Evolutionary conservation across 768 basidiomycete species (phyloP).

Genomic region (Lepiota venenata): DNA sequence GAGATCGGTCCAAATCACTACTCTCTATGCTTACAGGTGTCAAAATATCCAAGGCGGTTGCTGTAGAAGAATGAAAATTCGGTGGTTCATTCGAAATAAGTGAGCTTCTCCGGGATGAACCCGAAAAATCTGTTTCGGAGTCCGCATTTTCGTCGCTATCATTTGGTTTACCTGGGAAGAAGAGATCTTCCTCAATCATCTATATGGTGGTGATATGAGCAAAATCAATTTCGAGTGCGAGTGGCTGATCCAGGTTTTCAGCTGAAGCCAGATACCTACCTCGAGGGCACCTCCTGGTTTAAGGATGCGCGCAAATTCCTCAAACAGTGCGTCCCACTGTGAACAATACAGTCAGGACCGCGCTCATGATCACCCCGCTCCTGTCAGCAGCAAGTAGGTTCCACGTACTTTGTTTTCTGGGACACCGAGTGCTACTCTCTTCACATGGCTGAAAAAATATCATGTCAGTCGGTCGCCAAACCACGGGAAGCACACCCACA

Average conservation of each 20-base stretch:
- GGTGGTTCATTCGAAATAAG: constrained; percentile 9
- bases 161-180: constrained; percentile 56
- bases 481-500: constrained; percentile 41
- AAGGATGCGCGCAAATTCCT: constrained; percentile 70
- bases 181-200: constrained; percentile 75
- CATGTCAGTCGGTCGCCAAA: neutral
- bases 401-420: constrained; percentile 65
- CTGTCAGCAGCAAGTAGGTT: neutral
- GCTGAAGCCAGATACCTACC: constrained; percentile 28
- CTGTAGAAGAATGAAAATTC: neutral
- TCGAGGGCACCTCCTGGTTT: constrained; percentile 73
- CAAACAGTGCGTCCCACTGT: constrained; percentile 67
- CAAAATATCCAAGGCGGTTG: neutral
- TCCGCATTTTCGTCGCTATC: constrained; percentile 25
- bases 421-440: constrained; percentile 69
- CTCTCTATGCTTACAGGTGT: neutral
- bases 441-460: constrained; percentile 48
- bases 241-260: too few relatives aligned
- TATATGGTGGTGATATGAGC: constrained; percentile 18
- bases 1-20: neutral
- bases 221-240: neutral
- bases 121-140: neutral
- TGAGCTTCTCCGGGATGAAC: neutral
- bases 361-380: neutral
- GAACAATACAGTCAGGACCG: neutral